Evolutionary conservation across 768 basidiomycete genomes (phyloP), one percentile per base, ranked within the genome.

Genomic region (Lactarius quietus): DNA sequence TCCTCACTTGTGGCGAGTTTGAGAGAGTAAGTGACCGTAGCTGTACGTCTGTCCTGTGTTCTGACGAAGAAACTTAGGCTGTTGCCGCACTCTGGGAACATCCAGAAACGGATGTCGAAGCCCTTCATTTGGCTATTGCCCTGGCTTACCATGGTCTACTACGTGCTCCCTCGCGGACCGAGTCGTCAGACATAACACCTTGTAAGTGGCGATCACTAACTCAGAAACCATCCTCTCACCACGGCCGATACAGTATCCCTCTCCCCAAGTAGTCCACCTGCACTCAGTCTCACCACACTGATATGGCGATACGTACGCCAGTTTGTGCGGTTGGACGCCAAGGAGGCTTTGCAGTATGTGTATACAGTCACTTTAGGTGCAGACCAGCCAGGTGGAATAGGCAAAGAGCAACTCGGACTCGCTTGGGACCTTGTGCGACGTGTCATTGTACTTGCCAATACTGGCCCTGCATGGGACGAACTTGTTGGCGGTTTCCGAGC

Each of bases 301-400:
- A 84, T 95, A 64, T 95, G 94, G 86, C 90, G 94, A 18, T 98
- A 99, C 73, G 86, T 97, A 52, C 86, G 93, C 39, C 90, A 89
- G 65, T 97, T 98, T 73, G 91, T 90, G 31, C 92, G 89, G 77
- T 86, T 93, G 83, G 96, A 97, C 70, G 90, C 95, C 0, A 89
- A 90, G 72, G 92, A 95, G 71, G 96, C 95, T 0, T 77, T 99
- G 58, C 95, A 99, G 76, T 98, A 98, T 69, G 90, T 95, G 28
- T 95, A 94, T 72, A 90, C 90, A 64, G 83, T 97, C 7, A 86
- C 87, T 62, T 82, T 98, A 7, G 83, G 84, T 31, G 81, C 87
- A 9, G 93, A 96, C 73, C 87, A 91, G 41, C 80, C 82, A 2
- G 79, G 80, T 3, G 83, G 83, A 1, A 80, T 89, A 14, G 93